Percentiles rank a stretch among this genome's conserved stretches.
phyloP scores from a whole-genome alignment of 352 stramenopile genomes.

The Globisporangium radiosum region DNA sequence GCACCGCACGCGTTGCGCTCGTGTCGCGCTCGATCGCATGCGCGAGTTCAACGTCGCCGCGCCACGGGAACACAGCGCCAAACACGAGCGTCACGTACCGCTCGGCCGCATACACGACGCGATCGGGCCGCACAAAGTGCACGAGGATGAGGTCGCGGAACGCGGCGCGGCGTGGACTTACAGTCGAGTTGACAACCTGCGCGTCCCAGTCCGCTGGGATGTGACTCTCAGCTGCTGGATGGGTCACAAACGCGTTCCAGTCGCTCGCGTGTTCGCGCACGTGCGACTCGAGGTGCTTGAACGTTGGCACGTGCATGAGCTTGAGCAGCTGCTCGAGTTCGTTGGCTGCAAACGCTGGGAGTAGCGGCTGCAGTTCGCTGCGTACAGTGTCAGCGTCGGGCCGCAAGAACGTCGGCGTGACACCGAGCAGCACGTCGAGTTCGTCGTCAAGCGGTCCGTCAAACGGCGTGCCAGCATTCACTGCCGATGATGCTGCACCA shows the following conservation, averaged over 20 bases:
- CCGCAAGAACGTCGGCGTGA: constrained; percentile 39
- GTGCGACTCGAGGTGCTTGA: constrained; percentile 73
- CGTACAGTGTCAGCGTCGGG: constrained; percentile 28
- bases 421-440: constrained; percentile 63
- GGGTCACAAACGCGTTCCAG: constrained; percentile 82
- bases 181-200: constrained; percentile 21
- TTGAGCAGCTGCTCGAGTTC: constrained; percentile 87
- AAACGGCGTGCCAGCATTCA: constrained; percentile 26
- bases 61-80: constrained; percentile 91
- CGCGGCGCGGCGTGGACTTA: constrained; percentile 45
- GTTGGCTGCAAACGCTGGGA: constrained; percentile 48
- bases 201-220: constrained; percentile 65
- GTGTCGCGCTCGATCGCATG: constrained; percentile 92
- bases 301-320: constrained; percentile 62
- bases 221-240: constrained; percentile 61
- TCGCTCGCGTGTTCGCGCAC: constrained; percentile 45
- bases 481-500: constrained; percentile 7
- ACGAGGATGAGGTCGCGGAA: constrained; percentile 84
- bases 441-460: constrained; percentile 70
- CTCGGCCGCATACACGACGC: constrained; percentile 79
- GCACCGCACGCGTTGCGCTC: constrained; percentile 85
- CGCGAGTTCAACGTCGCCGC: constrained; percentile 90
- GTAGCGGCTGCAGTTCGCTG: constrained; percentile 38
- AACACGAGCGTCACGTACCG: constrained; percentile 82
- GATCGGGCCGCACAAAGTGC: constrained; percentile 85